Evolutionary conservation across 768 basidiomycete genomes (phyloP), one percentile per base, ranked within the genome.

Genomic region (Pisolithus microcarpus): DNA sequence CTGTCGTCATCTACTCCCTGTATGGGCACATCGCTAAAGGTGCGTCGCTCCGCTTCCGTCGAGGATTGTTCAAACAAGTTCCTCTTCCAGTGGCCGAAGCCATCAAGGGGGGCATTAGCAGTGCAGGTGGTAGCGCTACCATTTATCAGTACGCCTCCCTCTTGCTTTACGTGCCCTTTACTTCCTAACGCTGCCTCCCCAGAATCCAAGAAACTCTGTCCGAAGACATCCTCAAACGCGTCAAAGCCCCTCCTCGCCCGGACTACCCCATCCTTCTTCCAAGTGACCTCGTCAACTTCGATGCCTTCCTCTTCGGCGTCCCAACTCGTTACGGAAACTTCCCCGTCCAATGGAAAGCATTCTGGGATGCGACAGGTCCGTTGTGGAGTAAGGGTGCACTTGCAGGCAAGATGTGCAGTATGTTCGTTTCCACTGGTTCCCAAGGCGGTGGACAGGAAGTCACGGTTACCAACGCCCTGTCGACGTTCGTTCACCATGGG

Each of bases 121-220:
- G 43, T 19, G 75, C 74, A 2, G 76, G 77, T 11, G 76, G 76
- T 13, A 56, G 8, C 13, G 76, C 63, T 3, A 69, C 67, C 31
- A 78, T 77, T 53, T 76, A 68, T 62, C 77, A 78, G 74, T 76
- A 36, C 48, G 76, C 56, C 5, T 43, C 2, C 11, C n/a, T 19
- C n/a, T 5, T 9, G n/a, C 18, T 5, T 38, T 19, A 15, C 1
- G 2, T 15, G 19, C 6, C 13, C 40, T 4, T 34, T 9, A 26
- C 13, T 34, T 7, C 13, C 49, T 46, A 38, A 10, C 56, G 13
- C 4, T 28, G 7, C 15, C 1, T 7, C 4, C 21, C 10, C 26
- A 89, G 87, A 64, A 79, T 94, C 56, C 72, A 86, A 52, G 92
- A 95, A 70, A 95, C 89, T 16, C 84, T 95, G 50, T 67, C 85